Percentiles rank a stretch among this genome's conserved stretches.
phyloP scores from a whole-genome alignment of 768 basidiomycete genomes.

The Hypholoma fasciculare region DNA sequence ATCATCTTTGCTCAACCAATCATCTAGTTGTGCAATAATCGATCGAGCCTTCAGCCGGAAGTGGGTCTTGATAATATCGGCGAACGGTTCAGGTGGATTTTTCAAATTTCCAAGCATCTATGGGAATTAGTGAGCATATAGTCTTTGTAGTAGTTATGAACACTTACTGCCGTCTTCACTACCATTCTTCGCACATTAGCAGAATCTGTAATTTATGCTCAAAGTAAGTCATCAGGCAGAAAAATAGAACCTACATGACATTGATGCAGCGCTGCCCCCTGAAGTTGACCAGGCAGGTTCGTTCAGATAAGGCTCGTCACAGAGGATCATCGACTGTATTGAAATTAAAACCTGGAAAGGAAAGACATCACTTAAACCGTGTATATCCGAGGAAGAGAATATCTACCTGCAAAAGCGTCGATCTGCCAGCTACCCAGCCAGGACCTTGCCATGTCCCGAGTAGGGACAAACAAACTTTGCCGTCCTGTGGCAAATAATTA shows the following conservation, averaged over 20 bases:
- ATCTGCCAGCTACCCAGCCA: slow-evolving; percentile 90
- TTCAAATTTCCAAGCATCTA: slow-evolving; percentile 87
- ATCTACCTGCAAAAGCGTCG: slow-evolving; percentile 83
- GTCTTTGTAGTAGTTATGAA: not conserved
- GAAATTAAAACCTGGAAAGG: slow-evolving; percentile 83
- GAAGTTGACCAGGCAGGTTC: slow-evolving; percentile 86
- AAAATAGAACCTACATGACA: slow-evolving; percentile 57
- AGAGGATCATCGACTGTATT: slow-evolving; percentile 95
- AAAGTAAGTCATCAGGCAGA: not conserved
- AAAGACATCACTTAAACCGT: not conserved
- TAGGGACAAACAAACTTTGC: slow-evolving; percentile 91
- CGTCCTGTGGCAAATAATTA: slow-evolving; percentile 52
- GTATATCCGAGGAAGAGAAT: slow-evolving; percentile 52
- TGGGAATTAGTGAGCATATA: not conserved
- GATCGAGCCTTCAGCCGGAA: slow-evolving; percentile 81
- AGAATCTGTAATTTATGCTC: slow-evolving; percentile 55
- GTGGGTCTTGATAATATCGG: slow-evolving; percentile 86
- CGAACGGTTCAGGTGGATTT: slow-evolving; percentile 82
- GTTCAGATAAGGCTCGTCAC: slow-evolving; percentile 91
- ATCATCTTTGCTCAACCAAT: slow-evolving; percentile 79
- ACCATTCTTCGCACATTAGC: slow-evolving; percentile 94
- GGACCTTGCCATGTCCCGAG: slow-evolving; percentile 94
- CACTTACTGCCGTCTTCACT: slow-evolving; percentile 76
- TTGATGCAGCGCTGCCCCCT: slow-evolving; percentile 73
- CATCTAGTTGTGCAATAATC: slow-evolving; percentile 72